Conservation (phyloP, 2,329 filamentous ascomycete species). For the Cylindrodendrum hubeiense region DNA sequence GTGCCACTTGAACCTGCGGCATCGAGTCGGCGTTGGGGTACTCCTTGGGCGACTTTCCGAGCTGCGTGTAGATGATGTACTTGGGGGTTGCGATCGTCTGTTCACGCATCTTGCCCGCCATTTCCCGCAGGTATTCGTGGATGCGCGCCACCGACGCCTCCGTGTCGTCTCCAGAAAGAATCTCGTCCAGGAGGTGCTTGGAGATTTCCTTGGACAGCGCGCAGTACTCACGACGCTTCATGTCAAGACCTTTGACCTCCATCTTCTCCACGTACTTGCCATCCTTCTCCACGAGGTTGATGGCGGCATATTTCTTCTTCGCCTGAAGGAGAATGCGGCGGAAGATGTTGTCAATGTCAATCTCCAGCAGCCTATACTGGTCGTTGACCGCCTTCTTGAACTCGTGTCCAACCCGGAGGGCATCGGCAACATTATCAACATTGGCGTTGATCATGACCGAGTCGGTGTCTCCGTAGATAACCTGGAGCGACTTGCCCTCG, state of each 20-base stretch:
- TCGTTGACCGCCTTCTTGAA: constrained; percentile 98
- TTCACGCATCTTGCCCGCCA: constrained; percentile 88
- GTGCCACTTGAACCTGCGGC: constrained; percentile 96
- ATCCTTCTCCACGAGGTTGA: constrained; percentile 90
- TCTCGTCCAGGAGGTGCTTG: constrained; percentile 88
- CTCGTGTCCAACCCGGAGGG: constrained; percentile 90
- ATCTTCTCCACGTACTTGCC: constrained; percentile 94
- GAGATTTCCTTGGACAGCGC: constrained; percentile 96
- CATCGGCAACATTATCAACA: constrained; percentile 91
- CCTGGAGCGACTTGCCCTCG: constrained; percentile 89
- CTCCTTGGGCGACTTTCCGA: constrained; percentile 92
- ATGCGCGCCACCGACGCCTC: constrained; percentile 90
- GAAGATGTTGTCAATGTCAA: constrained; percentile 98
- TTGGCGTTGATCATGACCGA: constrained; percentile 99
- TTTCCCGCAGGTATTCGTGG: constrained; percentile 90
- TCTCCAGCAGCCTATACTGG: constrained; percentile 91
- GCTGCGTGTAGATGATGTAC: constrained; percentile 98
- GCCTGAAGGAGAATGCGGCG: constrained; percentile 92
- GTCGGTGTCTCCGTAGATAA: constrained; percentile 99
- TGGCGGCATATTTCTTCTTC: constrained; percentile 99
- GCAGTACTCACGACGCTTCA: constrained; percentile 98
- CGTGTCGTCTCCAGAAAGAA: constrained; percentile 92
- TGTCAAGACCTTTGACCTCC: constrained; percentile 98
- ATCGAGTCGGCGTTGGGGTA: constrained; percentile 96
- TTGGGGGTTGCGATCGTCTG: constrained; percentile 81